These are phyloP conservation scores for Haplographium delicatum DNA, from an alignment of 495 filamentous ascomycete genomes.

Conservation along the genomic window DNA sequence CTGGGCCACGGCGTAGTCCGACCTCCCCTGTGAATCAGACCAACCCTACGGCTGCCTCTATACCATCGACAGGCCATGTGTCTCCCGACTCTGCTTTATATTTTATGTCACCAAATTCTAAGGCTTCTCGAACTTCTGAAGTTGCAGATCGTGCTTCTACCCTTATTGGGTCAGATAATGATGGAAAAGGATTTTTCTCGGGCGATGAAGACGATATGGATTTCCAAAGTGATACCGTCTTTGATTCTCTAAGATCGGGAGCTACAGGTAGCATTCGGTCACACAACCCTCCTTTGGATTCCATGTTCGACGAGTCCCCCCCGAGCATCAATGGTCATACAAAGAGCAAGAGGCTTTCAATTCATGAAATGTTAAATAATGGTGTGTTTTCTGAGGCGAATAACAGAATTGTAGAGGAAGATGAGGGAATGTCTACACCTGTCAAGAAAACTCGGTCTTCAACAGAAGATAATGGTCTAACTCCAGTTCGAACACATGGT, in stretches of 20 bases:
- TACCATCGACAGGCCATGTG: conserved; percentile 6
- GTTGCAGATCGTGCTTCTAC: conserved; percentile 69
- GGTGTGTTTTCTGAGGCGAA: conserved; percentile 41
- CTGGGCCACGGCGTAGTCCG: conserved; percentile 24
- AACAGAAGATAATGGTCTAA: conserved; percentile 16
- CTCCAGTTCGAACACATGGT: conserved; percentile 17
- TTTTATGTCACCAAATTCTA: conserved; percentile 7
- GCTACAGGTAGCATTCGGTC: conserved; percentile 55
- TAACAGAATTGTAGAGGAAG: conserved; percentile 60
- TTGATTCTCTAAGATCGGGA: conserved; percentile 83
- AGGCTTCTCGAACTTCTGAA: conserved; percentile 16
- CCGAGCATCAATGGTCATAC: conserved; percentile 29
- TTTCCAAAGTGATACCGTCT: conserved; percentile 82
- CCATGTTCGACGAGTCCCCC: conserved; percentile 78
- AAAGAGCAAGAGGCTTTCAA: conserved; percentile 21
- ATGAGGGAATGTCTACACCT: conserved; percentile 55
- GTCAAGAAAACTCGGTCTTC: conserved; percentile 30
- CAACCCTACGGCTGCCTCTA: conserved; percentile 18
- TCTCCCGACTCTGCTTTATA: conserved; percentile 11
- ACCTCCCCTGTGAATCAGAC: conserved; percentile 25
- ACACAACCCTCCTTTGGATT: conserved; percentile 64
- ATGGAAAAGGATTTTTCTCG: conserved; percentile 66
- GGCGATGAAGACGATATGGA: conserved; percentile 85
- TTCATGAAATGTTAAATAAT: conserved; percentile 21
- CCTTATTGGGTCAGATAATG: conserved; percentile 75